A percentile compares a stretch with the other conserved stretches of the same genome.
Evolutionary conservation across 73 alveolate genomes (phyloP).

Genomic region (Tetrahymena borealis): DNA sequence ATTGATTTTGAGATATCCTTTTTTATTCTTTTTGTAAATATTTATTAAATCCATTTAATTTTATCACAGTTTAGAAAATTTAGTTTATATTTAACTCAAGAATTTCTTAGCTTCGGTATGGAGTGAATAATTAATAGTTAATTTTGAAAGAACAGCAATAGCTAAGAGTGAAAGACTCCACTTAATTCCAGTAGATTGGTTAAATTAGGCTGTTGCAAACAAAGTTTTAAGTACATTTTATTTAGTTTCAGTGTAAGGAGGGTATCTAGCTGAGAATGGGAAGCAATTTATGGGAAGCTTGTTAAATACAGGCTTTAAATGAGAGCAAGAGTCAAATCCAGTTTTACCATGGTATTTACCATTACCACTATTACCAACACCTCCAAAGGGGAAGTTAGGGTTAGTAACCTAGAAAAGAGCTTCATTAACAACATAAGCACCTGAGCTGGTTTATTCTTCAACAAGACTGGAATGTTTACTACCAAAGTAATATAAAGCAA

Average conservation of each 20-base stretch:
- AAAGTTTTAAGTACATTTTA: neutral
- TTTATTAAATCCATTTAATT: too few relatives aligned
- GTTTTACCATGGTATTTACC: conserved; percentile 83
- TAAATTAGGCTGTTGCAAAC: neutral
- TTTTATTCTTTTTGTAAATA: too few relatives aligned
- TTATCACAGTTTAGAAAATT: neutral
- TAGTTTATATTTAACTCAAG: neutral
- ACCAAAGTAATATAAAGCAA: conserved; percentile 80
- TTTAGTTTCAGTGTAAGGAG: conserved; percentile 75
- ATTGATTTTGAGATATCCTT: too few relatives aligned
- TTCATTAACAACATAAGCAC: conserved; percentile 78
- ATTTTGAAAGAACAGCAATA: neutral
- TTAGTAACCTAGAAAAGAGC: conserved; percentile 35
- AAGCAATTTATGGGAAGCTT: conserved; percentile 58
- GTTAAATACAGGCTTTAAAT: conserved; percentile 78
- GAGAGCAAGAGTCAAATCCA: conserved; percentile 89
- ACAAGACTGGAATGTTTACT: conserved; percentile 55
- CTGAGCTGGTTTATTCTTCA: conserved; percentile 69
- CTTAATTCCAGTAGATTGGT: neutral
- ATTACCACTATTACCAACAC: conserved; percentile 92
- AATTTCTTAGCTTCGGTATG: neutral
- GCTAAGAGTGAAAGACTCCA: neutral
- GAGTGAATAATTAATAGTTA: neutral
- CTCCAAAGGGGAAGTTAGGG: conserved; percentile 88
- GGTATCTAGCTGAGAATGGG: conserved; percentile 67